These are phyloP conservation scores for Blastobotrys buckinghamii DNA, from an alignment of 1,139 yeast species.

Conservation along the genomic window DNA sequence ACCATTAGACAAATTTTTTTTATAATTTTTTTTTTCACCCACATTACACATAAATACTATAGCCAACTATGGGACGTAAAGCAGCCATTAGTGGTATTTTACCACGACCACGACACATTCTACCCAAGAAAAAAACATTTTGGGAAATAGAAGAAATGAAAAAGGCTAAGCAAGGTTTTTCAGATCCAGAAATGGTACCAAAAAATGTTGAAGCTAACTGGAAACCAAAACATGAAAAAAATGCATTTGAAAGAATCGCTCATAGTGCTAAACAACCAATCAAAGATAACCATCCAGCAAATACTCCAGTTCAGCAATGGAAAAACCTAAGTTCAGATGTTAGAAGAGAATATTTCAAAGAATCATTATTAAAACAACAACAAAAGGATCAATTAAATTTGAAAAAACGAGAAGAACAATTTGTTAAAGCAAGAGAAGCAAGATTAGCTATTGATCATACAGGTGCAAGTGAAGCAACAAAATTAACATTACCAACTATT, in stretches of 20 bases:
- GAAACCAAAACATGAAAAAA: constrained; percentile 43
- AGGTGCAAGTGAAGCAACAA: constrained; percentile 46
- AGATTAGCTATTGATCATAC: constrained; percentile 32
- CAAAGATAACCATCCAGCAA: constrained; percentile 27
- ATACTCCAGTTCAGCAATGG: constrained; percentile 48
- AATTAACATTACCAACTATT: constrained; percentile 73
- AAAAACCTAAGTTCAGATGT: constrained; percentile 55
- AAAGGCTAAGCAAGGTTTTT: constrained; percentile 58
- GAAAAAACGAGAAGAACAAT: constrained; percentile 25
- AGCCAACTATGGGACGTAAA: constrained; percentile 1
- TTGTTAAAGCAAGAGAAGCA: constrained; percentile 31
- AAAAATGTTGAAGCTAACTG: constrained; percentile 54
- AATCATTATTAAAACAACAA: constrained; percentile 61
- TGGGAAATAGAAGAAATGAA: constrained; percentile 36
- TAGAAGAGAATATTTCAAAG: constrained; percentile 65
- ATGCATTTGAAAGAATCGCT: constrained; percentile 54
- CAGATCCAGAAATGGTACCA: constrained; percentile 71
- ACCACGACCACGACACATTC: constrained; percentile 67
- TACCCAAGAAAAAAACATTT: constrained; percentile 44
- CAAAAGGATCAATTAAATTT: constrained; percentile 39
- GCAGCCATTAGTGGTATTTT: constrained; percentile 55
- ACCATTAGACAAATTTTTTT: background rate
- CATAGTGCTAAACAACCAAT: constrained; percentile 43
- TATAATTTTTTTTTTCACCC: background rate
- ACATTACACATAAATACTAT: background rate